Base-by-base conservation (phyloP, 78 protist species). In the Ministeria vibrans region DNA sequence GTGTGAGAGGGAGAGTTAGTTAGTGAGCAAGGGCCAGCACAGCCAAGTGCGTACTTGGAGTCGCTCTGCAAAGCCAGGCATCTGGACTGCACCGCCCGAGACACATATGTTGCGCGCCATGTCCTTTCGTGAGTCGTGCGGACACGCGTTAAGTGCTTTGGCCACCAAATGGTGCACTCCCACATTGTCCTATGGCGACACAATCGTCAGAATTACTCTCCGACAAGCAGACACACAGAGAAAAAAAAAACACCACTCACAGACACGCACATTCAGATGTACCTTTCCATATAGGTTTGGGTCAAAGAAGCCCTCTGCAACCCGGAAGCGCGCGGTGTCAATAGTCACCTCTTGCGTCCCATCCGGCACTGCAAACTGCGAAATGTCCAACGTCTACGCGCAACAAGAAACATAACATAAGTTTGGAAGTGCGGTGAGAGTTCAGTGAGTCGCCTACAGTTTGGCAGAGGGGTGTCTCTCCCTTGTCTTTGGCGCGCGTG, bases 221-320 rank as follows among this genome's bases (percentile, higher is more conserved):
- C n/a, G 9, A 49, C 55, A 49, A 9, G 15, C 55, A 49, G 55
- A 49, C 55, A 49, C 55, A 49, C 55, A 49, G 55, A 49, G n/a
- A 49, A 9, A 49, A 9, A 49, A 15, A 49, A 15, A 49, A 9
- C 9, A 20, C 9, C 55, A 49, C 15, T 9, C 55, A 49, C 55
- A 49, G n/a, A 49, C n/a, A 15, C 55, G 15, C 55, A 49, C 55
- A 49, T 9, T 20, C n/a, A 49, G 59, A 59, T 30, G 7, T 11
- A 59, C 66, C 75, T 42, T 69, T 18, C 75, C 75, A 9, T 2
- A 69, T 30, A 69, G 27, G 51, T 22, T 13, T 42, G 75, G 75
- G 23, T 69, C 6, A n/a, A 69, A 69, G 3, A 69, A 51, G 36
- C 75, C 75, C 51, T 69, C 75, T 1, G 75, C 45, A n/a, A 44